Evolutionary conservation across 2,329 filamentous ascomycete species (phyloP), one percentile per base, ranked within the genome.

Genomic region (Didymella glomerata): DNA sequence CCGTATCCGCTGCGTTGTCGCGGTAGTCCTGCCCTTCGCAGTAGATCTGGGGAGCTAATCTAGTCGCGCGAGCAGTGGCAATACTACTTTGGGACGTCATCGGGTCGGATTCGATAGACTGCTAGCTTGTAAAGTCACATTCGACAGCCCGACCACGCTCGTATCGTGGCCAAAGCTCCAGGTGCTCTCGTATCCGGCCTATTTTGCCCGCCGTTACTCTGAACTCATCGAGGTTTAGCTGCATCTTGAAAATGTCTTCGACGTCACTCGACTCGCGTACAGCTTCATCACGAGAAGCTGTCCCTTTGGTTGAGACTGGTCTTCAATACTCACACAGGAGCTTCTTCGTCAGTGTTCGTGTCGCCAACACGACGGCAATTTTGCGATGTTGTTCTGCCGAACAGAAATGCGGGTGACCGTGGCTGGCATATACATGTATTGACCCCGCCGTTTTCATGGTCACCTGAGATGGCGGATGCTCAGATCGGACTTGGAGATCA

Each of bases 91-190:
- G 25, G 22, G 34, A 14, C 41, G 20, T 47, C 47, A 25, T 36
- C 14, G 36, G 36, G 22, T 52, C 45, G 6, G 11, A 27, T n/a
- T 46, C 24, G 16, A 27, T 30, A 20, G 47, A 40, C 16, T 42
- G 42, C 47, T 41, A 47, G 42, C 20, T 32, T 34, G 2, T 9
- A 32, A 28, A 47, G 32, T 18, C 32, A 34, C 20, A 47, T 57
- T 41, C 54, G 54, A 51, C n/a, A 27, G 25, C 48, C 41, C 20
- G 41, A 46, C n/a, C 5, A 18, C 13, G 32, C 7, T 27, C 32
- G 41, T 57, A 32, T 57, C 24, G 45, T 55, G 54, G 41, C 54
- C 54, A 57, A 47, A 51, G 42, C 41, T 42, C 27, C 44, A 34
- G 14, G 2, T 34, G 5, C 24, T 41, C 16, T 51, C 25, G 41